Conservation (phyloP, 108 stramenopile species). For the Cyclotella choctawhatcheeana region DNA sequence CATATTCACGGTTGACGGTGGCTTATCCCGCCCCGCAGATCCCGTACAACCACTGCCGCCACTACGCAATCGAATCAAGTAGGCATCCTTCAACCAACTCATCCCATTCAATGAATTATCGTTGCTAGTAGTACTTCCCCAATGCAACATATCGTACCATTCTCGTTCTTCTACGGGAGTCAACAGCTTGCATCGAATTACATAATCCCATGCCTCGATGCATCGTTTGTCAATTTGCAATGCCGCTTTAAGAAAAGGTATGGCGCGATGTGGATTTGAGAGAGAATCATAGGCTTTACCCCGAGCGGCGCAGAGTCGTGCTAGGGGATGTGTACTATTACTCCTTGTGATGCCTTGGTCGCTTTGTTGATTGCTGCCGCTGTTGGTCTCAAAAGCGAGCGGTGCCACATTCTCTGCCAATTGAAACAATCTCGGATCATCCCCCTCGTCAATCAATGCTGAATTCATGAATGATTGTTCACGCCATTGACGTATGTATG, state of each 20-base stretch:
- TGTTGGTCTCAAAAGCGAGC: no score
- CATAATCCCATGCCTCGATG: constrained; percentile 68
- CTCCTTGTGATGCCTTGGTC: no score
- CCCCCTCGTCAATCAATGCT: constrained; percentile 46
- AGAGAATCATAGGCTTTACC: constrained; percentile 70
- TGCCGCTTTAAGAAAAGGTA: constrained; percentile 64
- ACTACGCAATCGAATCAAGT: constrained; percentile 56
- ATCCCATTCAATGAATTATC: no score
- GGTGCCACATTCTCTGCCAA: constrained; percentile 27
- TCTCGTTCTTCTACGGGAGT: constrained; percentile 52
- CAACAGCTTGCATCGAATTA: constrained; percentile 54
- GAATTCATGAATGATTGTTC: constrained; percentile 39
- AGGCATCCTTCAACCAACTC: constrained; percentile 66
- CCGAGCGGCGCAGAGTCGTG: constrained; percentile 61
- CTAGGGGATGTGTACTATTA: constrained; percentile 68
- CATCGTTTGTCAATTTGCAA: constrained; percentile 69
- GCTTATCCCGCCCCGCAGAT: neutral
- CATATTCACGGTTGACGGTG: no score
- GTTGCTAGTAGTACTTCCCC: constrained; percentile 36
- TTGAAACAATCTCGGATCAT: constrained; percentile 45
- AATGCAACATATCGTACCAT: constrained; percentile 37
- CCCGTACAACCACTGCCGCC: constrained; percentile 5
- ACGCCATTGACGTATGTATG: constrained; percentile 39
- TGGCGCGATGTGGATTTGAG: constrained; percentile 72
- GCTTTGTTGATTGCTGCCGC: constrained; percentile 10